Base-by-base conservation (phyloP, 2,329 filamentous ascomycete species). In the Penicillium sp. region DNA sequence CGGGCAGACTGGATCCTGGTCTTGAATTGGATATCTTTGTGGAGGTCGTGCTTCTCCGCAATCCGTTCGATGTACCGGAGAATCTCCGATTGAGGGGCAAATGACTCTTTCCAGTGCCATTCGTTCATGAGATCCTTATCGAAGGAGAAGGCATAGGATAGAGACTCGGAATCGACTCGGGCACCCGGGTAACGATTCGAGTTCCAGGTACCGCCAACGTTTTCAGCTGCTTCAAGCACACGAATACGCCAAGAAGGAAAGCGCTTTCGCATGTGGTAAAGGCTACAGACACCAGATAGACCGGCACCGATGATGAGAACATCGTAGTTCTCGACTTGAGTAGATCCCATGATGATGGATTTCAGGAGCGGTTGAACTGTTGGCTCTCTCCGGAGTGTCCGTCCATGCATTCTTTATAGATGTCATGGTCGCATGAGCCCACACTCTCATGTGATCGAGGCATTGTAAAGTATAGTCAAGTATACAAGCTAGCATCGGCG, bases 101-200 rank as follows among this genome's bases (percentile, higher is more conserved):
- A 78, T n/a, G 70, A 64, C 9, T 75, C 65, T 9, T 65, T 64
- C 74, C 75, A 77, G 0, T 70, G 68, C 61, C 73, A 75, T 31
- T 70, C 61, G 10, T 64, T 55, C 13, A 67, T 55, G 2, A 68
- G 44, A 3, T 68, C 64, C 29, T 60, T 58, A 13, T 64, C 62
- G 37, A 60, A 68, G 1, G 64, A 68, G 25, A 66, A 68, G 4
- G 58, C 59, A 61, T 83, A 82, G 0, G 77, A 76, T n/a, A 77
- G 73, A 1, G 74, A 75, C 62, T 81, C 77, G 0, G 77, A 78
- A 54, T 82, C 80, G 50, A 79, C 77, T 42, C 78, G 72, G n/a
- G 78, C 77, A 3, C 79, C 79, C 13, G 79, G 77, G 47, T 80
- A 80, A 19, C 74, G 71, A 53, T 80, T 80, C 76, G 75, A 78